These are phyloP conservation scores for Calonectria leucothoes DNA, from an alignment of 2,329 filamentous ascomycete species.

Conservation along the genomic window DNA sequence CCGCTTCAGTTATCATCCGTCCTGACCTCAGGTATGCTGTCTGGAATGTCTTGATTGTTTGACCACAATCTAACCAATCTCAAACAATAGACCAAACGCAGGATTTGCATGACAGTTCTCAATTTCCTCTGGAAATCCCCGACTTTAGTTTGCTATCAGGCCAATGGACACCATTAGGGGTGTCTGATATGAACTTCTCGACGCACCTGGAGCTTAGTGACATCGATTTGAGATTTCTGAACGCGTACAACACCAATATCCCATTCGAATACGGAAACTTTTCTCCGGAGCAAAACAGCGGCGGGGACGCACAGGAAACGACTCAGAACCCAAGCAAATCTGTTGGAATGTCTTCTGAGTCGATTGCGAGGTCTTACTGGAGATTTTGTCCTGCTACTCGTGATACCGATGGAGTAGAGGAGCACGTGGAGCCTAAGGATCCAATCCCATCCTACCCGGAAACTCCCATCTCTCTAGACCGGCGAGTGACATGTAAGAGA, in stretches of 20 bases:
- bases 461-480: not conserved
- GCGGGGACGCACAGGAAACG: not conserved
- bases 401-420: not conserved
- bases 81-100: not conserved
- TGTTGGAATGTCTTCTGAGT: not conserved
- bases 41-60: fast-evolving
- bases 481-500: not conserved
- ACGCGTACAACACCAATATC: constrained; percentile 5
- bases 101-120: not conserved
- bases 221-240: not conserved
- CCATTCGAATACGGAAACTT: not conserved
- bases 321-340: not conserved
- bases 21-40: not conserved
- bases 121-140: not conserved
- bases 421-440: not conserved
- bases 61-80: not conserved
- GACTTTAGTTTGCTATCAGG: not conserved
- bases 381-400: not conserved
- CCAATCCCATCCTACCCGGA: not conserved
- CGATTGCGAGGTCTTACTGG: not conserved
- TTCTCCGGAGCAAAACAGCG: not conserved
- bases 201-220: not conserved
- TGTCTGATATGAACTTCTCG: not conserved
- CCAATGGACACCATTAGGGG: not conserved
- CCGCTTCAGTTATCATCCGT: not conserved